Evolutionary conservation across 495 filamentous ascomycete genomes (phyloP), one percentile per base, ranked within the genome.

Genomic region (Haplographium delicatum): DNA sequence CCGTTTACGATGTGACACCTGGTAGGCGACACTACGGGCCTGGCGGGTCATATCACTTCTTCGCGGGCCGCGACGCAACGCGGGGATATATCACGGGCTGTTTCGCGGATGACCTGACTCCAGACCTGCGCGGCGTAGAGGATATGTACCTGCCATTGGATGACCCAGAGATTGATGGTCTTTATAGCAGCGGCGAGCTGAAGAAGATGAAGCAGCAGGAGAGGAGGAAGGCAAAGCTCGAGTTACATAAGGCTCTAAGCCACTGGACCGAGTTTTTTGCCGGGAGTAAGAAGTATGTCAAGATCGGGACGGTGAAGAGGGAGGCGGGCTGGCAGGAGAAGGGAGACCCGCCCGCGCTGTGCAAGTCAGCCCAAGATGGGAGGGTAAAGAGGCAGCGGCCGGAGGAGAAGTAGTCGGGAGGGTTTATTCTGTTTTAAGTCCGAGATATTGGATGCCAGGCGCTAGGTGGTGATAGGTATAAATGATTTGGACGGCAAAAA

Each of bases 21-120:
- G 85, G 85, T 54, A 80, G 74, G 0, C 67, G 71, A 16, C 81
- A 85, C 57, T 98, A 99, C 76, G 91, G 93, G 1, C 88, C 90
- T 0, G 91, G 88, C 15, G 94, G 93, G 2, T 78, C 76, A 38
- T 99, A 99, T 74, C 73, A 81, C 44, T 86, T 87, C 70, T 96
- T 99, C 67, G 74, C 89, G 0, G 93, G 93, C 25, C 72, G 74
- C 15, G 93, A 99, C 67, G 93, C 93, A 5, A 80, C 86, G 2
- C 84, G 93, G 23, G 88, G 85, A 3, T 99, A 89, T 68, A 82
- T 99, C n/a, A 96, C 93, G n/a, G 88, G 88, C 2, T 99, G 93
- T 65, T 99, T 99, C 73, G 69, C 79, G 25, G 83, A 86, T 41
- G 91, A 97, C 71, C 69, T 85, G 30, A 94, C 83, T 4, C 67